Evolutionary conservation across 2,329 filamentous ascomycete species (phyloP), one percentile per base, ranked within the genome.

Genomic region (Paracoccidioides brasiliensis): DNA sequence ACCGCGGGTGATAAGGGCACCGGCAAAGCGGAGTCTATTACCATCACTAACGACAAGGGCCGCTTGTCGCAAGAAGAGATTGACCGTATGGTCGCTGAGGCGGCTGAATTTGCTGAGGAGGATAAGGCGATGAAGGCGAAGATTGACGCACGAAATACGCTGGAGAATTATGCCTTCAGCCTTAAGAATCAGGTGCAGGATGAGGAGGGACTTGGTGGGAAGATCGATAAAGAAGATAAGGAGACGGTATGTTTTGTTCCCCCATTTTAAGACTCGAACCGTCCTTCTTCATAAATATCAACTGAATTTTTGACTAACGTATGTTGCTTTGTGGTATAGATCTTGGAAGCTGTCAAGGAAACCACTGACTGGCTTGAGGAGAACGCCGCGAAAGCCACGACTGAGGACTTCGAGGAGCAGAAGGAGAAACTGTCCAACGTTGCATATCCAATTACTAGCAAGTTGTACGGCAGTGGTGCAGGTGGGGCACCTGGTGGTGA

Each of bases 171-270:
- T 77, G 90, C 90, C 65, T 97, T 95, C 83, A 91, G 82, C 79
- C 80, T 98, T 66, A 97, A 97, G 88, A 97, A 95, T 86, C 93
- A 97, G 80, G 85, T 90, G 78, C 91, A 90, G 73, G 93, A 98
- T 62, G 87, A 95, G 65, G 90, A 96, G 61, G 93, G 91, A 73
- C 88, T 97, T 59, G 91, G 91, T 75, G 89, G 90, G 77, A 96
- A 97, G 88, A 93, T 98, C 67, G 88, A 93, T 61, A 91, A 95
- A 55, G 91, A 97, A 66, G 93, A 98, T 77, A 97, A 97, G 87
- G 90, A 97, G 76, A 84, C 89, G 66, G 83, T 85, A 78, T 81
- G 81, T 76, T 70, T 48, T 55, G 46, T 22, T 1, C 32, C 10
- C 38, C 22, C 15, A 33, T 30, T 44, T 35, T 3, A 38, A 46